These are phyloP conservation scores for Gaultheria prostrata DNA, from an alignment of 148 eudicot species.

Conservation along the genomic window DNA sequence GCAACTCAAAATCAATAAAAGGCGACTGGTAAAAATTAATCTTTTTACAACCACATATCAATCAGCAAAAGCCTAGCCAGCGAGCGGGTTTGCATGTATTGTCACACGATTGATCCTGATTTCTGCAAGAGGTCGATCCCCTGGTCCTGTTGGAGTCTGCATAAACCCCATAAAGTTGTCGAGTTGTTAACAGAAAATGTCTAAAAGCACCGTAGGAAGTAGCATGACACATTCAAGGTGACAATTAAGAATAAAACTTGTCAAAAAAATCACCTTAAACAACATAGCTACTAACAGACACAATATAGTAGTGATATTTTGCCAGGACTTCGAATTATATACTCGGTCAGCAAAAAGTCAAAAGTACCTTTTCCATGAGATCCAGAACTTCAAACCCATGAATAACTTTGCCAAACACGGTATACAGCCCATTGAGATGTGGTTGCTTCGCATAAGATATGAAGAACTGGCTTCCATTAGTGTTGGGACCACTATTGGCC, in stretches of 20 bases:
- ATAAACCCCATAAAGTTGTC: constrained; percentile 13
- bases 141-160: constrained; percentile 85
- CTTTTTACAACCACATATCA: neutral
- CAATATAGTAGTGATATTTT: neutral
- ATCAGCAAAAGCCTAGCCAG: constrained; percentile 31
- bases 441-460: constrained; percentile 88
- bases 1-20: neutral
- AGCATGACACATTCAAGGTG: neutral
- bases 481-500: constrained; percentile 96
- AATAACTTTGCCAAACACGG: constrained; percentile 92
- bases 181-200: neutral
- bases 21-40: neutral
- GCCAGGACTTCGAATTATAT: neutral
- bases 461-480: constrained; percentile 96
- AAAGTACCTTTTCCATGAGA: constrained; percentile 86
- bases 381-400: constrained; percentile 99
- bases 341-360: neutral
- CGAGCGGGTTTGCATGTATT: constrained; percentile 62
- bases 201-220: neutral
- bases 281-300: neutral
- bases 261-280: neutral
- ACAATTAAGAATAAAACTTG: neutral
- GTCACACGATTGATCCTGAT: constrained; percentile 91
- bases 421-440: constrained; percentile 90
- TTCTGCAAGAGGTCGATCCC: constrained; percentile 92